phyloP scores from a whole-genome alignment of 2,329 filamentous ascomycete genomes.

The Curvularia verruculosa region DNA sequence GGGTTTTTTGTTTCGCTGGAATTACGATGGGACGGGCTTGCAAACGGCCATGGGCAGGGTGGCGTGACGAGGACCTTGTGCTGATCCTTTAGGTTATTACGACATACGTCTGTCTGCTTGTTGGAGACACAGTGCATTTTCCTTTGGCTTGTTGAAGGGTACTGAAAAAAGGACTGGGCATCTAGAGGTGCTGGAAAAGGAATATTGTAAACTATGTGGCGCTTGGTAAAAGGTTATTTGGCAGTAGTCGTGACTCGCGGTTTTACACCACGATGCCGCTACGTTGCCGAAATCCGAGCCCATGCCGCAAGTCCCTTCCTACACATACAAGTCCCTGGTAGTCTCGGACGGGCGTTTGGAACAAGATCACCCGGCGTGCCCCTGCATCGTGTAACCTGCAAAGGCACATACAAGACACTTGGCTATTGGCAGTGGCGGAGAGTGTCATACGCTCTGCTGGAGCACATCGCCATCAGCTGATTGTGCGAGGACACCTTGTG shows the following conservation, averaged over 20 bases:
- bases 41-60: not conserved
- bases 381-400: constrained; percentile 9
- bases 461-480: not conserved
- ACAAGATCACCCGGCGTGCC: not conserved
- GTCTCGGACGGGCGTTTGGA: constrained; percentile 8
- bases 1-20: constrained; percentile 5
- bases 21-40: constrained; percentile 5
- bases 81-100: not conserved
- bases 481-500: not conserved
- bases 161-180: constrained; percentile 9
- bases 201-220: not conserved
- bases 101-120: not conserved
- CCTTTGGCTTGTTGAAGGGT: not conserved
- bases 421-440: not conserved
- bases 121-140: not conserved
- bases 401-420: not conserved
- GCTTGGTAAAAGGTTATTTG: not conserved
- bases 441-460: constrained; percentile 1
- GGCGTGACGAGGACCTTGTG: not conserved
- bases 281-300: constrained; percentile 9
- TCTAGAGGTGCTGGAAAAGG: constrained; percentile 9
- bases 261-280: constrained; percentile 14
- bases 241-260: constrained; percentile 4
- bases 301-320: constrained; percentile 3
- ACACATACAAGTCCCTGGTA: constrained; percentile 2